Evolutionary conservation across 2,329 filamentous ascomycete genomes (phyloP).

Genomic region (Alternaria ethzedia): DNA sequence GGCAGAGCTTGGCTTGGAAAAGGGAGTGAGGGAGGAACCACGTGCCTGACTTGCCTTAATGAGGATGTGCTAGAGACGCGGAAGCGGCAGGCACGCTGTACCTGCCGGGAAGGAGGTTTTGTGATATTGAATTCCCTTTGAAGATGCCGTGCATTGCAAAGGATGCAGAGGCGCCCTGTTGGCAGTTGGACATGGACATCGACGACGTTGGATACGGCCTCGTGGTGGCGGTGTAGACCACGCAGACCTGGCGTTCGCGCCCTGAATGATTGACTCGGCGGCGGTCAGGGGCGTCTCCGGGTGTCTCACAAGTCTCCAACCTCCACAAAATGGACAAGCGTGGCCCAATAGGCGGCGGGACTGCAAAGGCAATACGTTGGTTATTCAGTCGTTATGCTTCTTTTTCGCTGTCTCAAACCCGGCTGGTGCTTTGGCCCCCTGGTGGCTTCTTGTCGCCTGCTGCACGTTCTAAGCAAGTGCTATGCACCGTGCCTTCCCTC

Average conservation of each 20-base stretch:
- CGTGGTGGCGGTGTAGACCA: slow-evolving; percentile 19
- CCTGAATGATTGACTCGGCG: slow-evolving; percentile 13
- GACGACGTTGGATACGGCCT: slow-evolving; percentile 14
- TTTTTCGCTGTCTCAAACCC: slow-evolving; percentile 20
- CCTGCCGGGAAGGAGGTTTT: neutral
- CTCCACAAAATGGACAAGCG: slow-evolving; percentile 9
- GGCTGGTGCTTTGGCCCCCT: slow-evolving; percentile 23
- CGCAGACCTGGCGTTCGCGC: slow-evolving; percentile 30
- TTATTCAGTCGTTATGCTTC: slow-evolving; percentile 14
- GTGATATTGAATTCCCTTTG: neutral
- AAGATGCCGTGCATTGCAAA: neutral
- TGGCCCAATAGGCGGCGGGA: slow-evolving; percentile 20
- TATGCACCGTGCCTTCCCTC: slow-evolving; percentile 25
- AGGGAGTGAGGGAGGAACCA: neutral
- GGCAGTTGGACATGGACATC: slow-evolving; percentile 18
- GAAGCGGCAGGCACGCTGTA: neutral
- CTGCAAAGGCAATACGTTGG: slow-evolving; percentile 16
- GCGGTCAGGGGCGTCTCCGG: slow-evolving; percentile 28
- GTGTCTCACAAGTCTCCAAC: slow-evolving; percentile 20
- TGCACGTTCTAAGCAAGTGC: slow-evolving; percentile 24
- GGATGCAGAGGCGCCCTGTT: neutral
- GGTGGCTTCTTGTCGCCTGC: slow-evolving; percentile 28
- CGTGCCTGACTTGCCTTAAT: neutral
- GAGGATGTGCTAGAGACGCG: neutral
- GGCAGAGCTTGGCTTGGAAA: neutral